phyloP scores from a whole-genome alignment of 139 green algal genomes.

The Chlamydomonas urium region DNA sequence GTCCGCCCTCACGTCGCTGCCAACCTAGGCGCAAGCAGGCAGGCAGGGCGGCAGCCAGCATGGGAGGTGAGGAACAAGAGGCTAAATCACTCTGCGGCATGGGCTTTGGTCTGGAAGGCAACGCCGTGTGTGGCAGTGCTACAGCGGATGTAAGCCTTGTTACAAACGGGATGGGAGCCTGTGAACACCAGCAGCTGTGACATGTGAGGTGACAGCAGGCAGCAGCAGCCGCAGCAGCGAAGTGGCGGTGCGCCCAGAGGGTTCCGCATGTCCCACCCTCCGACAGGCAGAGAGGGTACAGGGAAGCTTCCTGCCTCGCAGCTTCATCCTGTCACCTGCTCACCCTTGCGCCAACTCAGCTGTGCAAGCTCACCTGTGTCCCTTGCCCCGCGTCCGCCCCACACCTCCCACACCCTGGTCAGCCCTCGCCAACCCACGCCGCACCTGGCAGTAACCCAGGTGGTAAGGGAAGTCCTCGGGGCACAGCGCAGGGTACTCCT shows the following conservation, averaged over 20 bases:
- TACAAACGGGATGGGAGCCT: neutral
- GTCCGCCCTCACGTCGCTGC: neutral
- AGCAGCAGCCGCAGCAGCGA: too few relatives aligned
- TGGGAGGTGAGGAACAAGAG: neutral
- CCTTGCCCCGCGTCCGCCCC: too few relatives aligned
- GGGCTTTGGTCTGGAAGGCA: neutral
- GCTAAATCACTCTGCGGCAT: neutral
- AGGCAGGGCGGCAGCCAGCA: neutral
- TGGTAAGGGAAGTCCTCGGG: neutral
- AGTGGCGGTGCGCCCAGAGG: too few relatives aligned
- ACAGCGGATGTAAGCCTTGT: neutral
- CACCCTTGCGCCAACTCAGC: too few relatives aligned
- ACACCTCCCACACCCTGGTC: neutral
- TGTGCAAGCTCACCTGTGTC: too few relatives aligned
- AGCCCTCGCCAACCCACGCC: neutral
- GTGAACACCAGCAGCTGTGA: neutral
- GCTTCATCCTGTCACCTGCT: too few relatives aligned
- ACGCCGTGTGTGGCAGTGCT: neutral
- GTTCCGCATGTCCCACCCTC: too few relatives aligned
- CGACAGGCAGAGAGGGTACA: too few relatives aligned
- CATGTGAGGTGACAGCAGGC: neutral
- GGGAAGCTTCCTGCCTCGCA: too few relatives aligned
- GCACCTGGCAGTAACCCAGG: constrained; percentile 7
- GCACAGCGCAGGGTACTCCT: neutral
- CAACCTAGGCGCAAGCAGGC: neutral